Evolutionary conservation across 1,284 basidiomycete genomes (phyloP).

Genomic region (Porodaedalea pini): DNA sequence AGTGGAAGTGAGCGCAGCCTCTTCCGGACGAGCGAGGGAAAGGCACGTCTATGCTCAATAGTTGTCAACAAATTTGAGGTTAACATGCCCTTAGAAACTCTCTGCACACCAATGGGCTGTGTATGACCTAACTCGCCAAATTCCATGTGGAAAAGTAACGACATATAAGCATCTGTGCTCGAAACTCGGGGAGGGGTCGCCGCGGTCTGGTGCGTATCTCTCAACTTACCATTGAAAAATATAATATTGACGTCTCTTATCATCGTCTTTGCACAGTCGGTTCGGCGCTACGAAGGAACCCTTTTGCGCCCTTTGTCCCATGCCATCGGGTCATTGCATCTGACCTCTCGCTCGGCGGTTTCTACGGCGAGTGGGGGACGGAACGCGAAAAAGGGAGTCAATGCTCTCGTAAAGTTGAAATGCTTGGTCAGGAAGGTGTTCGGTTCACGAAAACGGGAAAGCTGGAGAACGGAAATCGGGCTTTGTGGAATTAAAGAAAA

Average conservation of each 20-base stretch:
- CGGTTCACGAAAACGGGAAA: constrained; percentile 42
- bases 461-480: constrained; percentile 26
- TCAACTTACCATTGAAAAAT: too few species aligned
- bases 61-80: neutral
- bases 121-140: constrained; percentile 48
- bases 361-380: constrained; percentile 56
- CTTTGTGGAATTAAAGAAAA: constrained; percentile 3
- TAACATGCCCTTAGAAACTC: constrained; percentile 26
- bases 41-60: constrained; percentile 13
- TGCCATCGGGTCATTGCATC: constrained; percentile 66
- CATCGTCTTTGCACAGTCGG: constrained; percentile 41
- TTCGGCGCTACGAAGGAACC: constrained; percentile 54
- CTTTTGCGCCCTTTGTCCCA: constrained; percentile 60
- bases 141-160: constrained; percentile 50
- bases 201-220: constrained; percentile 47
- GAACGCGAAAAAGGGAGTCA: constrained; percentile 29
- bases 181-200: constrained; percentile 49
- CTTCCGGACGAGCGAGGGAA: constrained; percentile 17
- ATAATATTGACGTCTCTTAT: neutral
- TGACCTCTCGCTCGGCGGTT: constrained; percentile 55
- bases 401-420: constrained; percentile 41
- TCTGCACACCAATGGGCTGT: constrained; percentile 58
- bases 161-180: constrained; percentile 55
- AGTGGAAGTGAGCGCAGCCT: neutral
- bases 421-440: constrained; percentile 49